Evolutionary conservation across 768 basidiomycete genomes (phyloP).

Genomic region (Panaeolus papilionaceus): DNA sequence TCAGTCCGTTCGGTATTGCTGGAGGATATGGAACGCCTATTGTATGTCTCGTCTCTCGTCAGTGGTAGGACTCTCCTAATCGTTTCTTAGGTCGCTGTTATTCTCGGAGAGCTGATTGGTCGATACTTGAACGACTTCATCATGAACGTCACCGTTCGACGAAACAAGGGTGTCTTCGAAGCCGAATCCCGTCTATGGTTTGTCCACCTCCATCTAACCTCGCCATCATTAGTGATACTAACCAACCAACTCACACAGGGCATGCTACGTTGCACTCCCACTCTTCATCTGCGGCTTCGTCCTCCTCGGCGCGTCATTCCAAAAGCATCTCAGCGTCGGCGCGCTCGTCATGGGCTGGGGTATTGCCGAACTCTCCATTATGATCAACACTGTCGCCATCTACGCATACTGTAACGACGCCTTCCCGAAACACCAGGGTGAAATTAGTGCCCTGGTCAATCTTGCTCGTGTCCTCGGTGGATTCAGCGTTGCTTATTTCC

Average conservation of each 20-base stretch:
- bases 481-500: constrained; percentile 72
- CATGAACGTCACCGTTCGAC: constrained; percentile 48
- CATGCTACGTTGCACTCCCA: constrained; percentile 63
- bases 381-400: constrained; percentile 69
- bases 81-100: constrained; percentile 48
- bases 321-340: constrained; percentile 57
- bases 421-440: constrained; percentile 51
- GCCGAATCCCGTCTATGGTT: constrained; percentile 69
- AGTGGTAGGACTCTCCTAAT: neutral
- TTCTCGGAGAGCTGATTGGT: constrained; percentile 59
- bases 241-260: constrained; percentile 40
- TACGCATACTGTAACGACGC: constrained; percentile 48
- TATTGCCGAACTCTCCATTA: constrained; percentile 58
- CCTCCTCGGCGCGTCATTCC: constrained; percentile 58
- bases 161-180: constrained; percentile 64
- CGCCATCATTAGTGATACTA: no score
- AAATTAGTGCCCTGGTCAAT: constrained; percentile 68
- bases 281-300: constrained; percentile 70
- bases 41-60: constrained; percentile 35
- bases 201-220: constrained; percentile 16
- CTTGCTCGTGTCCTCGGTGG: constrained; percentile 60
- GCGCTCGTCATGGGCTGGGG: constrained; percentile 74
- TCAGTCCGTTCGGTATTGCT: constrained; percentile 54
- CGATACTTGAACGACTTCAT: constrained; percentile 61
- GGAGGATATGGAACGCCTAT: constrained; percentile 63